A percentile compares a stretch with the other conserved stretches of the same genome.
phyloP scores from a whole-genome alignment of 2,329 filamentous ascomycete species.

The Aspergillus oerlinghausenensis region DNA sequence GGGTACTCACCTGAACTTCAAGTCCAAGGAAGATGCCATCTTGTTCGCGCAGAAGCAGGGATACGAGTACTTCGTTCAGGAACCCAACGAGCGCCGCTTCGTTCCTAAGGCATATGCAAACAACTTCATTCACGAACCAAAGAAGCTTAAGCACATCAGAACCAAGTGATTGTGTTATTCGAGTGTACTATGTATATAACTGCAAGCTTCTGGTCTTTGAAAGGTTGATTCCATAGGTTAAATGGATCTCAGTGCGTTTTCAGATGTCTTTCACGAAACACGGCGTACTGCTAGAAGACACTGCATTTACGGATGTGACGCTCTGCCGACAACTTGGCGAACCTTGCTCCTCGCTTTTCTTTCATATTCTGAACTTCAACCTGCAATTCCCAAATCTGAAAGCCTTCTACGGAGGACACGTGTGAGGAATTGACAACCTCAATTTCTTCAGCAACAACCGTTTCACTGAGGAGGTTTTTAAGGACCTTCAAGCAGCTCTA shows the following conservation, averaged over 20 bases:
- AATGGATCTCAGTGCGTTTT: not conserved
- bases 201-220: slow-evolving; percentile 18
- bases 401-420: not conserved
- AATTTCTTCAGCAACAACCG: not conserved
- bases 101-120: slow-evolving; percentile 92
- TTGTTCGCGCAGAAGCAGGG: slow-evolving; percentile 96
- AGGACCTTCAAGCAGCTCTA: not conserved
- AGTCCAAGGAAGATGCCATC: slow-evolving; percentile 90
- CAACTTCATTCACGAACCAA: slow-evolving; percentile 82
- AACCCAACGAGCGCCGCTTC: slow-evolving; percentile 84
- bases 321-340: too few species aligned
- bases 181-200: slow-evolving; percentile 37
- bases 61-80: slow-evolving; percentile 98
- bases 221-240: slow-evolving; percentile 9
- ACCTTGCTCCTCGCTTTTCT: too few species aligned
- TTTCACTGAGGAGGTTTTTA: not conserved
- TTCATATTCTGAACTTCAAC: not conserved
- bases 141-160: slow-evolving; percentile 81
- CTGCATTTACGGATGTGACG: too few species aligned
- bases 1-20: slow-evolving; percentile 85
- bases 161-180: slow-evolving; percentile 60
- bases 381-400: not conserved
- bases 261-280: not conserved
- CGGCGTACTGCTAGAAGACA: not conserved
- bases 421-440: not conserved